phyloP scores from a whole-genome alignment of 176 grass and related monocot species.

The Musa acuminata region DNA sequence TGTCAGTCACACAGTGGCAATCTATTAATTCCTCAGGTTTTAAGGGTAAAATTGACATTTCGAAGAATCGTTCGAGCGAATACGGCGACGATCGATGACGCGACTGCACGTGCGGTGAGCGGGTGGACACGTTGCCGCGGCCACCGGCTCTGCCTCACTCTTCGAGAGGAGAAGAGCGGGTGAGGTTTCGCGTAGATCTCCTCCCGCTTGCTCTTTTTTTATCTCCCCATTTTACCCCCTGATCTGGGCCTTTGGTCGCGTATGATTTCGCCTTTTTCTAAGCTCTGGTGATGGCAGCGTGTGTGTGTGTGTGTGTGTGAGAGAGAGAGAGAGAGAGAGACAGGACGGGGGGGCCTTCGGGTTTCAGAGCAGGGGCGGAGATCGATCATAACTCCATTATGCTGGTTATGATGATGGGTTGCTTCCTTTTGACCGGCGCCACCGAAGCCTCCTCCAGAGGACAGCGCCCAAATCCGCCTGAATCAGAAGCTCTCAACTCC shows the following conservation, averaged over 20 bases:
- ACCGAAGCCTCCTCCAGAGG: constrained; percentile 2
- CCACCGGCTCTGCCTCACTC: background rate
- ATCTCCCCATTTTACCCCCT: background rate
- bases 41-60: too few species aligned
- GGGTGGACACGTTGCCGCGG: background rate
- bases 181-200: too few species aligned
- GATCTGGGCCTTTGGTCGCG: background rate
- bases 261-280: constrained; percentile 8
- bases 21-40: too few species aligned
- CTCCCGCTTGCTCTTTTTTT: background rate
- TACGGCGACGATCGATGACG: background rate
- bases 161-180: too few species aligned
- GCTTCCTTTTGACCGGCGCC: constrained; percentile 16
- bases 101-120: background rate
- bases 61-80: background rate
- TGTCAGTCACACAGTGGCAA: too few species aligned
- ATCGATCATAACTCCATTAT: constrained; percentile 13
- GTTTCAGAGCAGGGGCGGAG: constrained; percentile 1
- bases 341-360: background rate
- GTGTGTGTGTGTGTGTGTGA: background rate
- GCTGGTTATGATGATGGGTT: constrained; percentile 13
- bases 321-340: background rate
- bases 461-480: constrained; percentile 20
- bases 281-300: background rate
- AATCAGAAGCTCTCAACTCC: constrained; percentile 53